Percentiles rank a stretch among this genome's conserved stretches.
These are phyloP conservation scores for Antitrichia curtipendula DNA, from an alignment of 225 moss, liverwort and hornwort genomes.

Conservation along the genomic window DNA sequence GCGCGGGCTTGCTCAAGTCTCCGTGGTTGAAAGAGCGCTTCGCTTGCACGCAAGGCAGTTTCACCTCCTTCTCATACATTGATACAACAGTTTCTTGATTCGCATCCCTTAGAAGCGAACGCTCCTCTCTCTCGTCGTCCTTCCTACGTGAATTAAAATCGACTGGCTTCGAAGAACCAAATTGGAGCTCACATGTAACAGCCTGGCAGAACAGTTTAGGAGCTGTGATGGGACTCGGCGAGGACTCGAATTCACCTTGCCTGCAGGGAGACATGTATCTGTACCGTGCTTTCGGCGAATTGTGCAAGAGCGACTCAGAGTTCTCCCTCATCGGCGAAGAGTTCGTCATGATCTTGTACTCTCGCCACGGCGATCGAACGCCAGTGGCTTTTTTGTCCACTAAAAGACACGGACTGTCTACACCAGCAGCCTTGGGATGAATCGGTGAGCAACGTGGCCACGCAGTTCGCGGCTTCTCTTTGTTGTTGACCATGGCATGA, in stretches of 20 bases:
- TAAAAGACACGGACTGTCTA: neutral
- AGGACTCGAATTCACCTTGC: neutral
- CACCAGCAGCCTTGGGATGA: neutral
- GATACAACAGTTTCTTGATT: neutral
- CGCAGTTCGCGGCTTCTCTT: neutral
- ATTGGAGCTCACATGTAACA: neutral
- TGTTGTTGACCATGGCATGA: slow-evolving; percentile 2
- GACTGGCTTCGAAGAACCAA: neutral
- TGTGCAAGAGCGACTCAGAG: slow-evolving; percentile 1
- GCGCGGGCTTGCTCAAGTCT: neutral
- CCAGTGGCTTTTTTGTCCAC: neutral
- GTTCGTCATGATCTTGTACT: neutral
- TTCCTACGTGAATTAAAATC: neutral
- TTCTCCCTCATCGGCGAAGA: neutral
- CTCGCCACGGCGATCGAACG: neutral
- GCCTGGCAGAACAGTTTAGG: neutral
- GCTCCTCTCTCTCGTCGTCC: neutral
- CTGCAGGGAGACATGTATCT: neutral
- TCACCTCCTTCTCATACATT: neutral
- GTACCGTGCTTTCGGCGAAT: slow-evolving; percentile 20
- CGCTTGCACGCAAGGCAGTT: neutral
- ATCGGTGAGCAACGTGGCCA: slow-evolving; percentile 7
- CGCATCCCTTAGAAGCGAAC: neutral
- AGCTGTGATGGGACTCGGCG: neutral
- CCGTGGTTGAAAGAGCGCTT: neutral